Evolutionary conservation across 805 yeast species (phyloP), one percentile per base, ranked within the genome.

Genomic region (Ogataea philodendri): DNA sequence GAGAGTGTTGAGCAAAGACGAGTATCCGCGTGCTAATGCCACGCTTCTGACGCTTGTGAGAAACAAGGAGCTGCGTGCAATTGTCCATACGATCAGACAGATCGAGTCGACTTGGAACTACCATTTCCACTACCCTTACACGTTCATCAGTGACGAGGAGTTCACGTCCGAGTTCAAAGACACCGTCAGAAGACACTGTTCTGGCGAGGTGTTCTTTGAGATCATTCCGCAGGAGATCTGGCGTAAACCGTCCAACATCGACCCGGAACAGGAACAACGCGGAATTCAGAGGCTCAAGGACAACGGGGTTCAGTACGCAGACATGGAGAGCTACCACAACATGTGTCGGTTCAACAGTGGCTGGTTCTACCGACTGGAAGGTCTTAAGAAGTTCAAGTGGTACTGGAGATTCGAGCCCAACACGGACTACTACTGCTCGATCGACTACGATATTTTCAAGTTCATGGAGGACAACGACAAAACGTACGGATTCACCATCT

Each of bases 101-200:
- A 70, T 87, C 27, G 95, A 86, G 55, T 60, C 62, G 16, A 68
- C 70, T 37, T 90, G 90, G 74, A 90, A 90, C 66, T 62, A 67
- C 21, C 72, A 83, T 39, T 88, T 68, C 65, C 74, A 84, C 46
- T 90, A 90, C 55, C 96, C 94, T 39, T 90, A 96, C 90, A 88
- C 89, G 18, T 93, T 90, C 56, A 70, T 90, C 48, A 88, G 87
- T 60, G 96, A 90, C 57, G 84, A 78, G 41, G 76, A 69, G 22
- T 93, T 90, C 62, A 69, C 78, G 19, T 84, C 83, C 1, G 90
- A 84, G 50, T 90, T 93, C 60, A 82, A 67, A 49, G 55, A 59
- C 9, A 60, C 63, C 10, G 69, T 84, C 25, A 58, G 49, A 26
- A 59, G 79, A 22, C 74, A 70, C 21, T 62, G 78, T 1, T 59